Conservation (phyloP, 2,329 filamentous ascomycete species). For the Zymoseptoria pseudotritici region DNA sequence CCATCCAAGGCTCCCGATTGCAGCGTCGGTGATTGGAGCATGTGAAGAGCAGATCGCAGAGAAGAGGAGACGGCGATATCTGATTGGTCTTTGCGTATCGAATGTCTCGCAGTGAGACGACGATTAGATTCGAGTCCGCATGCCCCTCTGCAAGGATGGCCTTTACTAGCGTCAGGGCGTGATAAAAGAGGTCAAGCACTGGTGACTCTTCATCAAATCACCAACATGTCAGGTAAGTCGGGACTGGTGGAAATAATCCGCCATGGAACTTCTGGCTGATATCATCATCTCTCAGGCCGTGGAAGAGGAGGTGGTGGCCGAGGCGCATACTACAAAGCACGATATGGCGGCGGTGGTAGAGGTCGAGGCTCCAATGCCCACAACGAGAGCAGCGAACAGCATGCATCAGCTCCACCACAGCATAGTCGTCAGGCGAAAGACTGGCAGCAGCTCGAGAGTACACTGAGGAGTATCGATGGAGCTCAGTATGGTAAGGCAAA, state of each 20-base stretch:
- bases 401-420: conserved; percentile 1
- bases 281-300: conserved; percentile 1
- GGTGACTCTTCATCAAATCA: not conserved
- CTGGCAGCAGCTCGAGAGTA: conserved; percentile 20
- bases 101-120: not conserved
- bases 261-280: conserved; percentile 2
- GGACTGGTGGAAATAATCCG: not conserved
- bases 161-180: no score
- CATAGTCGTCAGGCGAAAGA: conserved; percentile 4
- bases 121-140: not conserved
- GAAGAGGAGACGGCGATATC: not conserved
- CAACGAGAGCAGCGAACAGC: conserved; percentile 1
- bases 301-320: conserved; percentile 20
- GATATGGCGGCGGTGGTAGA: conserved; percentile 19
- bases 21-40: no score
- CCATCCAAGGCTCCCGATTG: no score
- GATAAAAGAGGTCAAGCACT: no score
- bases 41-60: no score
- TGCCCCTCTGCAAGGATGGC: not conserved
- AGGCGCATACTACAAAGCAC: conserved; percentile 25
- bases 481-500: conserved; percentile 26
- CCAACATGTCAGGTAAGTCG: conserved; percentile 12
- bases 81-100: not conserved
- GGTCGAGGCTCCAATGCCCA: conserved; percentile 1
- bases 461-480: conserved; percentile 23